Conservation (phyloP, 345 rosid species). For the Boechera retrofracta region DNA sequence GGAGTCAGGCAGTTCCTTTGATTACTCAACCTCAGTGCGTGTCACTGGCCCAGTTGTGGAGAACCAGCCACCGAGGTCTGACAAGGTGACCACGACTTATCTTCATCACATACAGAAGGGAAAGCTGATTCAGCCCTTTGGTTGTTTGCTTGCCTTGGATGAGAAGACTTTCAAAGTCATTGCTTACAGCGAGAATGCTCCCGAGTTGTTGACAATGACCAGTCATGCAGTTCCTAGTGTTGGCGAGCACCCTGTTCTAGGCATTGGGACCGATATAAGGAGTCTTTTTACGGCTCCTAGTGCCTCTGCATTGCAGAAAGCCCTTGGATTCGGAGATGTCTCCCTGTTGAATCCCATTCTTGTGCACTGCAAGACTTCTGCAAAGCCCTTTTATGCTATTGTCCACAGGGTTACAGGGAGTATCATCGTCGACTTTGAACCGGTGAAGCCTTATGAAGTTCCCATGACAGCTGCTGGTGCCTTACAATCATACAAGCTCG, state of each 20-base stretch:
- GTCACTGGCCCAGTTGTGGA: slow-evolving; percentile 50
- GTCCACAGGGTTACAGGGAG: slow-evolving; percentile 90
- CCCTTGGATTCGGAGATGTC: slow-evolving; percentile 86
- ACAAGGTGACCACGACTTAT: slow-evolving; percentile 85
- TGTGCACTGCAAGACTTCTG: slow-evolving; percentile 94
- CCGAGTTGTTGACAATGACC: slow-evolving; percentile 87
- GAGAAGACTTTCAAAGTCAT: slow-evolving; percentile 85
- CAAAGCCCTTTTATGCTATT: slow-evolving; percentile 94
- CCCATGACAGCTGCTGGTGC: slow-evolving; percentile 99
- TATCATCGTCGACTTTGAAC: slow-evolving; percentile 89
- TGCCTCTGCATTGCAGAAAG: slow-evolving; percentile 85
- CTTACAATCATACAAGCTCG: slow-evolving; percentile 93
- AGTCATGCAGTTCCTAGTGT: slow-evolving; percentile 95
- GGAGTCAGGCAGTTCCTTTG: slow-evolving; percentile 88
- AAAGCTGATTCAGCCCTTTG: slow-evolving; percentile 92
- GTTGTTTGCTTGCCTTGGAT: slow-evolving; percentile 92
- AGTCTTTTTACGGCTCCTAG: slow-evolving; percentile 86
- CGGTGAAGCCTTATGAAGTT: slow-evolving; percentile 93
- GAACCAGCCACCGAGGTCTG: slow-evolving; percentile 74
- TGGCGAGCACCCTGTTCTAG: slow-evolving; percentile 80
- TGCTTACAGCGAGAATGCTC: slow-evolving; percentile 93
- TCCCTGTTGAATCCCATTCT: slow-evolving; percentile 90
- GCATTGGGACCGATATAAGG: slow-evolving; percentile 75
- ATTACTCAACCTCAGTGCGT: slow-evolving; percentile 84
- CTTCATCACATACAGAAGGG: slow-evolving; percentile 98